These are phyloP conservation scores for Neoboletus brunneissimus DNA, from an alignment of 768 basidiomycete species.

Conservation along the genomic window DNA sequence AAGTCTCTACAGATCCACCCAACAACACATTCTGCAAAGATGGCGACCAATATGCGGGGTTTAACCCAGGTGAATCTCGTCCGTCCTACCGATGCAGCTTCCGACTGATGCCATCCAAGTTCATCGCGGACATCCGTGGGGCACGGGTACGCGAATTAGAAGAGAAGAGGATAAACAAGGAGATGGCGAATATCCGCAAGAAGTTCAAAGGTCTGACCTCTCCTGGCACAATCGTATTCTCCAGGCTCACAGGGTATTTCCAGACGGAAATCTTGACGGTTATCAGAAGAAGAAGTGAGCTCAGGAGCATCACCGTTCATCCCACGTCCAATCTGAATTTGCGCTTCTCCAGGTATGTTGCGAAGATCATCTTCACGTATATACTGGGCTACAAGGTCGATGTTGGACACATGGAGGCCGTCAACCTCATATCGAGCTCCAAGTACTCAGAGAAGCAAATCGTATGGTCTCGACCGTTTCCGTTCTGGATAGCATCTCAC, in stretches of 20 bases:
- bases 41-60: slow-evolving; percentile 91
- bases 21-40: slow-evolving; percentile 30
- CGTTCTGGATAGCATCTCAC: not conserved
- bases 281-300: slow-evolving; percentile 91
- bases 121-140: slow-evolving; percentile 98
- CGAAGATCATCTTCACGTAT: slow-evolving; percentile 98
- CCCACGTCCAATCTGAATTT: slow-evolving; percentile 16
- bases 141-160: slow-evolving; percentile 95
- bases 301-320: slow-evolving; percentile 7
- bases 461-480: slow-evolving; percentile 46
- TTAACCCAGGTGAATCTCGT: slow-evolving; percentile 72
- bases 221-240: slow-evolving; percentile 6
- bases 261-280: slow-evolving; percentile 83
- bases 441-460: slow-evolving; percentile 99
- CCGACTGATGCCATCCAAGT: slow-evolving; percentile 46
- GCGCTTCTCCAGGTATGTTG: slow-evolving; percentile 70
- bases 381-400: slow-evolving; percentile 99
- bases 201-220: slow-evolving; percentile 83
- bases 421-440: slow-evolving; percentile 91
- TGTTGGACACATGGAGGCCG: slow-evolving; percentile 98
- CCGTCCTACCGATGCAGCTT: not conserved
- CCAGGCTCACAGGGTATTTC: slow-evolving; percentile 5
- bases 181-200: slow-evolving; percentile 99
- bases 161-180: slow-evolving; percentile 98
- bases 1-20: not conserved